Conservation (phyloP, 164 flowering plant species). For the Cinnamomum micranthum region DNA sequence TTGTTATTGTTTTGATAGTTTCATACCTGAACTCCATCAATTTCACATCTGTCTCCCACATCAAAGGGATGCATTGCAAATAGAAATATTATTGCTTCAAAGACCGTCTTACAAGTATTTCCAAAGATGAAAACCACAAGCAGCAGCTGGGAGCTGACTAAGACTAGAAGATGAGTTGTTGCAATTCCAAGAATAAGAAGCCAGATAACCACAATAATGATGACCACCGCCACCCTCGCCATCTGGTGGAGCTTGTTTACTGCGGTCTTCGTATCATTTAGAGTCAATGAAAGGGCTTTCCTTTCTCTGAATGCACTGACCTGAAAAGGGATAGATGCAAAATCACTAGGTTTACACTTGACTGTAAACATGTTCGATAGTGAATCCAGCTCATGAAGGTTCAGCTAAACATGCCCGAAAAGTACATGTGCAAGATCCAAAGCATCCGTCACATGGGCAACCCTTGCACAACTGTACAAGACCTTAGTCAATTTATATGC, state of each 20-base stretch:
- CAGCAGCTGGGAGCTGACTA: conserved; percentile 56
- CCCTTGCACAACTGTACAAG: no score
- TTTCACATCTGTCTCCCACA: conserved; percentile 61
- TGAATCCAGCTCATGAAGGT: not conserved
- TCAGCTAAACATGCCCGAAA: not conserved
- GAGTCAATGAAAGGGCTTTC: conserved; percentile 53
- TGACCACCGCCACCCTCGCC: conserved; percentile 30
- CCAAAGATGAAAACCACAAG: conserved; percentile 54
- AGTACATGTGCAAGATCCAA: not conserved
- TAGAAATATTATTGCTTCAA: conserved; percentile 57
- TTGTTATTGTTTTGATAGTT: not conserved
- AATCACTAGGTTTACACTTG: no score
- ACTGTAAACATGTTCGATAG: not conserved
- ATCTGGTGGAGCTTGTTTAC: conserved; percentile 56
- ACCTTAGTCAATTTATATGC: no score
- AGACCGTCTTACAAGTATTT: conserved; percentile 49
- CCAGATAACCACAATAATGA: conserved; percentile 38
- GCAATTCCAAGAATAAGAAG: conserved; percentile 51
- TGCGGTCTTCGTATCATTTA: conserved; percentile 64
- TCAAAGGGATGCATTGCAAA: conserved; percentile 62
- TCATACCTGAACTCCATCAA: conserved; percentile 55
- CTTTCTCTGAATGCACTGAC: conserved; percentile 55
- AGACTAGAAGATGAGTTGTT: conserved; percentile 36
- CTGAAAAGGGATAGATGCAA: conserved; percentile 21
- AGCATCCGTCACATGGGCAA: not conserved